A percentile compares a stretch with the other conserved stretches of the same genome.
Evolutionary conservation across 345 rosid genomes (phyloP).

Genomic region (Punica granatum): DNA sequence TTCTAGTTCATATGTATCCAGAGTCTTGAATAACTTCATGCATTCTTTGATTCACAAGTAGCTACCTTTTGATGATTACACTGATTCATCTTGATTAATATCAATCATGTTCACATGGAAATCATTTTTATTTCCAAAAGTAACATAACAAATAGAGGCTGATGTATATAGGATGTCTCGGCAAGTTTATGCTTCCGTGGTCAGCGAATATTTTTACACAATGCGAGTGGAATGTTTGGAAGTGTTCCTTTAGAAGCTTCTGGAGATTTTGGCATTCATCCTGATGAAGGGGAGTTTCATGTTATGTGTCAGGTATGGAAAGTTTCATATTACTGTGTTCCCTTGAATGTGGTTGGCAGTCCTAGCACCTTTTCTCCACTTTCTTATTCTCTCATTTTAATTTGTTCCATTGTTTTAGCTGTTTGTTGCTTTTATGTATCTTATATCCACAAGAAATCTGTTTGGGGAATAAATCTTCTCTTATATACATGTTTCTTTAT

Average conservation of each 20-base stretch:
- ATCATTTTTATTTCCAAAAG: not conserved
- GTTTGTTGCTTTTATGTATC: too few relatives aligned
- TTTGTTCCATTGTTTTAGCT: too few relatives aligned
- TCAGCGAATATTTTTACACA: conserved; percentile 83
- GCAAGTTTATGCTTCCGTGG: conserved; percentile 87
- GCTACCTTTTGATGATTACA: not conserved
- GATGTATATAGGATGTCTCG: conserved; percentile 60
- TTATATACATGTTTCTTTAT: too few relatives aligned
- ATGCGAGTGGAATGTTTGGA: conserved; percentile 93
- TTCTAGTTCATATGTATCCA: not conserved
- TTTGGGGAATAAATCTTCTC: too few relatives aligned
- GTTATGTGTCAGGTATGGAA: conserved; percentile 95
- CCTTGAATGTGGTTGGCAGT: not conserved
- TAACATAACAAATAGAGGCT: not conserved
- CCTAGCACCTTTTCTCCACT: conserved; percentile 5
- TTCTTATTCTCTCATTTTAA: too few relatives aligned
- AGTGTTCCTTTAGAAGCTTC: conserved; percentile 94
- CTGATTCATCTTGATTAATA: not conserved
- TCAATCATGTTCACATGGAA: not conserved
- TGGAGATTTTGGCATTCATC: conserved; percentile 96
- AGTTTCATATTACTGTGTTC: conserved; percentile 8
- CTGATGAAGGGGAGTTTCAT: conserved; percentile 97
- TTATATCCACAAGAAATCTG: too few relatives aligned
- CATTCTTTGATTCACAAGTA: not conserved
- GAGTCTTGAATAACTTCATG: not conserved